Evolutionary conservation across 2,329 filamentous ascomycete species (phyloP).

Genomic region (Aquanectria penicillioides): DNA sequence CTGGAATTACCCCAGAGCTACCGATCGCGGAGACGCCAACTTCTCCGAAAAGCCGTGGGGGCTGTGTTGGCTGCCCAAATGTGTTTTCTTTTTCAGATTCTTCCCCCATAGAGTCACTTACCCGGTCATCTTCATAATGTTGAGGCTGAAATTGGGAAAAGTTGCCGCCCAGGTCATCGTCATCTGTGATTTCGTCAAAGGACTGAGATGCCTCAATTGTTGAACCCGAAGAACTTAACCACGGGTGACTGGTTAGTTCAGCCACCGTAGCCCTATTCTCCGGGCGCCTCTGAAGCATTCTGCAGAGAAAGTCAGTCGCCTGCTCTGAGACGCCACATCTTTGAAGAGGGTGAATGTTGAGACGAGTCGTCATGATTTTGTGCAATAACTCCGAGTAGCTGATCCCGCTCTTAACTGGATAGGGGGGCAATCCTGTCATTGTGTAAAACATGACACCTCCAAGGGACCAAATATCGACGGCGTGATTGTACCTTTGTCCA

Average conservation of each 20-base stretch:
- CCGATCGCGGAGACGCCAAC: slow-evolving; percentile 63
- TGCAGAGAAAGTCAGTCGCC: slow-evolving; percentile 77
- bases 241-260: slow-evolving; percentile 76
- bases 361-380: slow-evolving; percentile 82
- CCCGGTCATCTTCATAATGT: slow-evolving; percentile 49
- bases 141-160: slow-evolving; percentile 66
- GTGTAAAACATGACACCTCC: slow-evolving; percentile 91
- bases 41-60: slow-evolving; percentile 63
- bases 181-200: slow-evolving; percentile 71
- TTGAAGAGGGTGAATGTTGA: slow-evolving; percentile 74
- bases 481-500: slow-evolving; percentile 82
- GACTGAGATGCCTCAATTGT: slow-evolving; percentile 54
- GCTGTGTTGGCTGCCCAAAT: slow-evolving; percentile 67
- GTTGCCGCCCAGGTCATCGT: slow-evolving; percentile 64
- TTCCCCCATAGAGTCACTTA: slow-evolving; percentile 62
- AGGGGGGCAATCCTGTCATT: slow-evolving; percentile 83
- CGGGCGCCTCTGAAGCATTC: slow-evolving; percentile 86
- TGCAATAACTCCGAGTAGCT: slow-evolving; percentile 83
- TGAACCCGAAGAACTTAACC: slow-evolving; percentile 64
- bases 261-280: slow-evolving; percentile 77
- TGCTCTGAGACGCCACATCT: slow-evolving; percentile 67
- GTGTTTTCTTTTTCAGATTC: slow-evolving; percentile 85
- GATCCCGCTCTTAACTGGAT: slow-evolving; percentile 79
- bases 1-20: slow-evolving; percentile 61
- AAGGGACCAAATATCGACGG: slow-evolving; percentile 96